Percentiles rank a stretch among this genome's conserved stretches.
Conservation (phyloP, 352 stramenopile species). For the Globisporangium emineosum region DNA sequence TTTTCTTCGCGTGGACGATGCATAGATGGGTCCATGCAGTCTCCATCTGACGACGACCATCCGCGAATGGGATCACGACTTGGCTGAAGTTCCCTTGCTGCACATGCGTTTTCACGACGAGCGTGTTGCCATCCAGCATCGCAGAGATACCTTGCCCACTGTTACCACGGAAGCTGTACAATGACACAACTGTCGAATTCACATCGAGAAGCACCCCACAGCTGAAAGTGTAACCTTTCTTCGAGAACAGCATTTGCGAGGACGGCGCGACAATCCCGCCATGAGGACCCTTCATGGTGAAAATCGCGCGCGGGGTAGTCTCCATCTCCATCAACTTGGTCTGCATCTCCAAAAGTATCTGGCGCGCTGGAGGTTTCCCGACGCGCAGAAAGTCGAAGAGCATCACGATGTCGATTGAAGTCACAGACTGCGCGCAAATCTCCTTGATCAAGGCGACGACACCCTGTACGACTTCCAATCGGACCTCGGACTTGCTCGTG, state of each 20-base stretch:
- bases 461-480: constrained; percentile 25
- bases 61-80: constrained; percentile 53
- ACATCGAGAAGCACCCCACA: constrained; percentile 53
- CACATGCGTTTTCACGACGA: constrained; percentile 57
- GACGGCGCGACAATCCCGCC: constrained; percentile 64
- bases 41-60: constrained; percentile 48
- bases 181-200: constrained; percentile 27
- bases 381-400: constrained; percentile 77
- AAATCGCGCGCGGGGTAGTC: constrained; percentile 59
- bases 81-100: constrained; percentile 42
- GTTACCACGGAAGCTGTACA: constrained; percentile 78
- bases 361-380: constrained; percentile 34
- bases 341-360: constrained; percentile 59
- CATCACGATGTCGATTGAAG: constrained; percentile 49
- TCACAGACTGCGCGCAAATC: constrained; percentile 59
- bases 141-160: constrained; percentile 72
- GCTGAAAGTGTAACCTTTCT: constrained; percentile 76
- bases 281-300: constrained; percentile 60
- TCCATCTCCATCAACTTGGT: constrained; percentile 49
- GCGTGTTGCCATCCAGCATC: constrained; percentile 42
- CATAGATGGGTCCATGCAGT: constrained; percentile 66
- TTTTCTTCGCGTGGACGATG: constrained; percentile 83
- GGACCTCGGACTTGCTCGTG: constrained; percentile 26
- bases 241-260: constrained; percentile 55
- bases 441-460: constrained; percentile 46